These are phyloP conservation scores for Pouteria glomerata DNA, from an alignment of 148 eudicot species.

Conservation along the genomic window DNA sequence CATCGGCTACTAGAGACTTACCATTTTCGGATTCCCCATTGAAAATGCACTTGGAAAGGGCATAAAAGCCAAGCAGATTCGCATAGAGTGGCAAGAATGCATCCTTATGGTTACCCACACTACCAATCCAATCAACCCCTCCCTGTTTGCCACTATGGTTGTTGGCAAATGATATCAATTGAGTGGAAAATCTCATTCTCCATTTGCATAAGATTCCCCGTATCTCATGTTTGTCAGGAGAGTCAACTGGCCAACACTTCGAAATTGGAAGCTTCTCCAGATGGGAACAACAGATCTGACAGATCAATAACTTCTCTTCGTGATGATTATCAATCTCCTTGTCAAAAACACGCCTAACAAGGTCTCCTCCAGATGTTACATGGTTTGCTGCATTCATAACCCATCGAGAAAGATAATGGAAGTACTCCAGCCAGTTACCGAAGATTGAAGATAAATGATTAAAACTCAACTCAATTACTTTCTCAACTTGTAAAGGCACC, in stretches of 20 bases:
- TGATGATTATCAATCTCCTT: conserved; percentile 95
- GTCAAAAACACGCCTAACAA: conserved; percentile 83
- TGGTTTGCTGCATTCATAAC: conserved; percentile 51
- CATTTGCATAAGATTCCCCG: conserved; percentile 34
- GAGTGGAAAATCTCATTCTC: conserved; percentile 55
- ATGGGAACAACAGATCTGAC: conserved; percentile 82
- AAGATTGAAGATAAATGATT: conserved; percentile 63
- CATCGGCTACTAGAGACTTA: conserved; percentile 37
- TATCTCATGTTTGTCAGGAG: conserved; percentile 12
- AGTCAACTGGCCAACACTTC: conserved; percentile 20
- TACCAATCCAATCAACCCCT: conserved; percentile 69
- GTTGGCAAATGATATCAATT: conserved; percentile 41
- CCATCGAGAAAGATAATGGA: conserved; percentile 62
- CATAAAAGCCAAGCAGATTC: conserved; percentile 66
- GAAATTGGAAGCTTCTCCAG: conserved; percentile 47
- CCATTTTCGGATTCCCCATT: conserved; percentile 25
- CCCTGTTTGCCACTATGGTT: conserved; percentile 33
- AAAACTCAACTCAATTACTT: conserved; percentile 68
- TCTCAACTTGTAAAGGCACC: conserved; percentile 85
- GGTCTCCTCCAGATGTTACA: conserved; percentile 57
- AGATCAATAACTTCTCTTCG: conserved; percentile 78
- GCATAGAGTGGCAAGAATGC: conserved; percentile 83
- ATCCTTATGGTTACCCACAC: conserved; percentile 90
- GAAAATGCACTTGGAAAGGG: conserved; percentile 57
- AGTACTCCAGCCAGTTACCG: conserved; percentile 63